A percentile compares a stretch with the other conserved stretches of the same genome.
Evolutionary conservation across 2,329 filamentous ascomycete species (phyloP).

Genomic region (Colletotrichum sublineola): DNA sequence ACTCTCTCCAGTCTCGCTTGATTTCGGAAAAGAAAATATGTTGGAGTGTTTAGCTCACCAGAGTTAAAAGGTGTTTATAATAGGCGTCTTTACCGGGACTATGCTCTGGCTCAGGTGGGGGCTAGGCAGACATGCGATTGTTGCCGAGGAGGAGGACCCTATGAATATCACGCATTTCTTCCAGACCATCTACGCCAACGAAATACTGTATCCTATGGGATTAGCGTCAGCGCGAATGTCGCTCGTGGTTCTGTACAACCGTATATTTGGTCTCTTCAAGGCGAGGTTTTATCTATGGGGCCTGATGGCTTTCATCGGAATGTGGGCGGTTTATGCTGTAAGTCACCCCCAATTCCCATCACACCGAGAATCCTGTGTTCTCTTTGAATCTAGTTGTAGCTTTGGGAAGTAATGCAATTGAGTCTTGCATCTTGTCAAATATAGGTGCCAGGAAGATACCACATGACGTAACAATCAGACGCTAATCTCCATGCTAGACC

Average conservation of each 20-base stretch:
- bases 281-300: conserved; percentile 29
- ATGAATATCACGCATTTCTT: conserved; percentile 28
- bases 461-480: fast-evolving
- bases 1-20: background rate
- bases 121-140: conserved; percentile 30
- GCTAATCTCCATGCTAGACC: conserved; percentile 12
- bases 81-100: conserved; percentile 28
- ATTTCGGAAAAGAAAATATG: background rate
- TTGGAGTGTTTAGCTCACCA: background rate
- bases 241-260: conserved; percentile 32
- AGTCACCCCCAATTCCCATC: background rate
- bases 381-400: no score
- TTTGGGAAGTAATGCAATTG: no score
- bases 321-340: conserved; percentile 36
- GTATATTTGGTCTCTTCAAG: conserved; percentile 36
- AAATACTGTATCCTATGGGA: conserved; percentile 30
- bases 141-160: conserved; percentile 30
- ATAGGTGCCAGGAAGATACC: no score
- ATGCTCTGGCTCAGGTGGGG: conserved; percentile 38
- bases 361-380: no score
- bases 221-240: conserved; percentile 23
- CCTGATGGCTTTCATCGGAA: conserved; percentile 29
- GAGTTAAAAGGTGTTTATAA: conserved; percentile 14
- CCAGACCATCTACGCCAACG: conserved; percentile 38
- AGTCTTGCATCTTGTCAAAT: no score